Percentiles rank a stretch among this genome's conserved stretches.
Conservation (phyloP, 2,329 filamentous ascomycete genomes). For the Penicillium brasilianum region DNA sequence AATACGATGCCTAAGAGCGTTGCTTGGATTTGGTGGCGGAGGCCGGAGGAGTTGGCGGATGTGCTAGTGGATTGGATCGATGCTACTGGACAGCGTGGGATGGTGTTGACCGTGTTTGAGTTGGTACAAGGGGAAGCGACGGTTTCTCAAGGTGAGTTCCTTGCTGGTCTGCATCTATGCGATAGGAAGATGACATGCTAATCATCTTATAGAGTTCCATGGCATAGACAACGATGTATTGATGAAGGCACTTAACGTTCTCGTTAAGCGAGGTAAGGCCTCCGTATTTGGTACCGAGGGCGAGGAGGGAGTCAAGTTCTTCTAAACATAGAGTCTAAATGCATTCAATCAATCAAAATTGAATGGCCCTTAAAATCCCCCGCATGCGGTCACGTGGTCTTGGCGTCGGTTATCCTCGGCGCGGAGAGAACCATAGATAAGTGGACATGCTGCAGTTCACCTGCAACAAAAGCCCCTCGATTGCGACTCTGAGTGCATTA, state of each 20-base stretch:
- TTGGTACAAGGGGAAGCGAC: slow-evolving; percentile 85
- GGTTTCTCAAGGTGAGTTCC: slow-evolving; percentile 63
- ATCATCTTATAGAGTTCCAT: slow-evolving; percentile 69
- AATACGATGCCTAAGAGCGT: slow-evolving; percentile 54
- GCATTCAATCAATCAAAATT: neutral
- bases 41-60: slow-evolving; percentile 87
- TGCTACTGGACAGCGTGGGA: slow-evolving; percentile 83
- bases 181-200: no score
- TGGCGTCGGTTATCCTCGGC: slow-evolving; percentile 32
- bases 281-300: slow-evolving; percentile 92
- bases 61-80: slow-evolving; percentile 80
- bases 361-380: neutral
- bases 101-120: slow-evolving; percentile 91
- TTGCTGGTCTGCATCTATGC: no score
- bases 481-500: neutral
- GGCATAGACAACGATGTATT: slow-evolving; percentile 86
- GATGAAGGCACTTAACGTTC: slow-evolving; percentile 74
- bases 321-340: slow-evolving; percentile 63
- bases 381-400: slow-evolving; percentile 29
- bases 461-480: slow-evolving; percentile 4
- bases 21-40: slow-evolving; percentile 82
- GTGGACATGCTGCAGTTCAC: slow-evolving; percentile 19
- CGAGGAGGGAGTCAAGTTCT: slow-evolving; percentile 94
- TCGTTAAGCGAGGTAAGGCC: slow-evolving; percentile 89
- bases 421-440: slow-evolving; percentile 25